These are phyloP conservation scores for Amylocarpus encephaloides DNA, from an alignment of 2,329 filamentous ascomycete species.

Conservation along the genomic window DNA sequence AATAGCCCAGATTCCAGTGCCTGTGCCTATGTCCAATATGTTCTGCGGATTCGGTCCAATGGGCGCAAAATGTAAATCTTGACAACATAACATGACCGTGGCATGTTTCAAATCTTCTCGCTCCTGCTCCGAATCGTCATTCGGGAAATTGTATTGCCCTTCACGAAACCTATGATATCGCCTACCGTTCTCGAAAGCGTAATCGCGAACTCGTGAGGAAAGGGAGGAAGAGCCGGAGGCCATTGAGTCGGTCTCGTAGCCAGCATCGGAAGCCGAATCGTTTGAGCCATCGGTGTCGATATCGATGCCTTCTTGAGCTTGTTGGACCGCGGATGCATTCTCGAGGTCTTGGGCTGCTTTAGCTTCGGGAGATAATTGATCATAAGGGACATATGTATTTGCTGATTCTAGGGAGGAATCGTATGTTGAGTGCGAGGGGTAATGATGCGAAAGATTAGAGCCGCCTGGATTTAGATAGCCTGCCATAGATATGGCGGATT, in stretches of 20 bases:
- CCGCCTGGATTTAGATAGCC: not conserved
- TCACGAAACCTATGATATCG: slow-evolving; percentile 51
- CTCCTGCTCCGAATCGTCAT: slow-evolving; percentile 54
- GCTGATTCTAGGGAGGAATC: slow-evolving; percentile 1
- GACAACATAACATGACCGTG: slow-evolving; percentile 25
- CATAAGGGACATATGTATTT: not conserved
- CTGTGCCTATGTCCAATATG: slow-evolving; percentile 52
- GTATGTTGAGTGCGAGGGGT: slow-evolving; percentile 3
- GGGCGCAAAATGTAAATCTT: slow-evolving; percentile 44
- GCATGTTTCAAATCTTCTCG: slow-evolving; percentile 46
- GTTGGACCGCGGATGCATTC: slow-evolving; percentile 16
- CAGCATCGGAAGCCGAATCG: slow-evolving; percentile 25
- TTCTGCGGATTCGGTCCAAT: slow-evolving; percentile 42
- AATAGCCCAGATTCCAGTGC: slow-evolving; percentile 54
- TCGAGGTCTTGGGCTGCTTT: slow-evolving; percentile 20
- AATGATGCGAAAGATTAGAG: not conserved
- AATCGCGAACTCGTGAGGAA: slow-evolving; percentile 39
- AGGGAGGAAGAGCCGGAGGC: slow-evolving; percentile 24
- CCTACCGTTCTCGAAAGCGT: slow-evolving; percentile 48
- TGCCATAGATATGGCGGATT: slow-evolving; percentile 18
- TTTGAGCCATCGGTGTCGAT: slow-evolving; percentile 19
- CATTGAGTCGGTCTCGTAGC: slow-evolving; percentile 27
- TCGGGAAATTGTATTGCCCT: slow-evolving; percentile 51
- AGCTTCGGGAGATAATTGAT: slow-evolving; percentile 11
- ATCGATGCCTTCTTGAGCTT: slow-evolving; percentile 27